Evolutionary conservation across 2,329 filamentous ascomycete genomes (phyloP), one percentile per base, ranked within the genome.

Genomic region (Colletotrichum eremochloae): DNA sequence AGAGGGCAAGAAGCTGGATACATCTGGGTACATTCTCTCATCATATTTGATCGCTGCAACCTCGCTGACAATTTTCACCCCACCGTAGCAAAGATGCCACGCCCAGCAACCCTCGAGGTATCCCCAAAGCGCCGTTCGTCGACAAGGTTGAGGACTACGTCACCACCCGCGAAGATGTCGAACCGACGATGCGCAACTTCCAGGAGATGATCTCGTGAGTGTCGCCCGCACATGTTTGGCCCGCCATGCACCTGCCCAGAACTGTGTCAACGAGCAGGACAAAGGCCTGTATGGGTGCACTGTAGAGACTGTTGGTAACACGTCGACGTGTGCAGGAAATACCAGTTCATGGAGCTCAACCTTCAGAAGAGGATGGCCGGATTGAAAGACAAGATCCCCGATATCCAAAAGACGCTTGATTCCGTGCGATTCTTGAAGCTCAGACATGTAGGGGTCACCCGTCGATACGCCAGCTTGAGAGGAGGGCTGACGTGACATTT

Each of bases 291-390:
- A 14, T 24, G 33, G 36, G 48, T 14, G 40, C 44, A n/a, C 42
- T 40, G n/a, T 24, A 38, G 63, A 24, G 40, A 44, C 50, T 58
- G 18, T 38, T 72, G 71, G 71, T 73, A 73, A 73, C 71, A 71
- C 9, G 58, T 67, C 42, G 31, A 40, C 58, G 83, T 80, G 81
- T 20, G 67, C 80, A 97, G 95, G 77, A 99, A 99, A 88, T 99
- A 99, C 86, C 96, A 98, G 82, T 99, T 98, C 85, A 99, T 99
- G 96, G 95, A 98, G 84, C 87, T 93, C 80, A 98, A 97, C 82
- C 93, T 96, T 71, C 93, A 97, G 82, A 89, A 94, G 75, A 90
- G 96, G 60, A 92, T 93, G 65, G 87, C 88, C 5, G 95, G 95
- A 2, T 85, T 99, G 68, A 93, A 92, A 79, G 95, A 98, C 79